Conservation (phyloP, 768 basidiomycete genomes). For the Pleurotus tuber-regium region DNA sequence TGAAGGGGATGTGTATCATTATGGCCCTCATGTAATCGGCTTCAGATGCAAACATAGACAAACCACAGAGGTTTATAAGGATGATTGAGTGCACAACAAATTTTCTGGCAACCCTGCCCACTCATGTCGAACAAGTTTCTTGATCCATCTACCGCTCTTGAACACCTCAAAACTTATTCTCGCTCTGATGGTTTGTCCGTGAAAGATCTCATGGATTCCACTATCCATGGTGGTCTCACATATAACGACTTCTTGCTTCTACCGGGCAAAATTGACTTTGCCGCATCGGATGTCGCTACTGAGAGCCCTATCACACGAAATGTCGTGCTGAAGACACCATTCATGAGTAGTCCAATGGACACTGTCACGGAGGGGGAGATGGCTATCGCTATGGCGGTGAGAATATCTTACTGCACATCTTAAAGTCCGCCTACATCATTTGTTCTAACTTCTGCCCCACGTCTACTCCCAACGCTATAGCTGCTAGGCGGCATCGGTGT, state of each 20-base stretch:
- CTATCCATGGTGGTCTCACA: slow-evolving; percentile 85
- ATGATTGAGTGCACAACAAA: not conserved
- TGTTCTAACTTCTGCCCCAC: not conserved
- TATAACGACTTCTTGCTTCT: slow-evolving; percentile 97
- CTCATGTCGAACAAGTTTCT: slow-evolving; percentile 43
- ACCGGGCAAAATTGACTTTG: slow-evolving; percentile 95
- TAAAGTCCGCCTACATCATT: slow-evolving; percentile 17
- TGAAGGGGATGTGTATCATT: no score
- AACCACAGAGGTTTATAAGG: not conserved
- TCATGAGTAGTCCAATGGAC: slow-evolving; percentile 99
- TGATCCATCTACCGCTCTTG: slow-evolving; percentile 69
- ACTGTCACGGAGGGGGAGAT: slow-evolving; percentile 96
- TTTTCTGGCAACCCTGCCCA: slow-evolving; percentile 21
- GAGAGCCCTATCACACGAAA: slow-evolving; percentile 90
- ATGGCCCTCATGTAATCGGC: no score
- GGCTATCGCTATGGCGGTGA: slow-evolving; percentile 90
- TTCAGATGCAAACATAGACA: not conserved
- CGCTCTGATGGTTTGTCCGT: slow-evolving; percentile 82
- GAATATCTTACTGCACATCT: slow-evolving; percentile 33
- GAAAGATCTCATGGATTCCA: slow-evolving; percentile 84
- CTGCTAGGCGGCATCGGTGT: slow-evolving; percentile 96
- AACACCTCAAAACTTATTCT: slow-evolving; percentile 69
- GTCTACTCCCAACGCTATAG: slow-evolving; percentile 27
- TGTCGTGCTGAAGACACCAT: slow-evolving; percentile 89
- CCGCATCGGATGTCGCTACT: slow-evolving; percentile 73